Evolutionary conservation across 768 basidiomycete genomes (phyloP), one percentile per base, ranked within the genome.

Genomic region (Tricholoma bakamatsutake): DNA sequence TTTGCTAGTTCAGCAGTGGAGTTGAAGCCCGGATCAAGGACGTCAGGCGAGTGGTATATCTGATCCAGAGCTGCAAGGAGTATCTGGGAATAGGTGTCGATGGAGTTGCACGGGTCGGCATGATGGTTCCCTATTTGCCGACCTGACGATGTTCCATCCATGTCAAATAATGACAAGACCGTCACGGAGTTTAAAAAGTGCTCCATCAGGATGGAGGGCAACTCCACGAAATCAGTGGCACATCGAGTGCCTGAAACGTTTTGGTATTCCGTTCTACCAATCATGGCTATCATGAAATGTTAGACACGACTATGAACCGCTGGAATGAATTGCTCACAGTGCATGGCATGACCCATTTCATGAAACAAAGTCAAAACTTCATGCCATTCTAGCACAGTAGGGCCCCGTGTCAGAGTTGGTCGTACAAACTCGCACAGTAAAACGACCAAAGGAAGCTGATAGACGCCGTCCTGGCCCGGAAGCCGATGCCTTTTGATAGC

Each of bases 311-410:
- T 51, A 50, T 47, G 18, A 51, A 42, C 46, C 42, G 27, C 50
- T 39, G 33, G 30, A 27, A 17, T 37, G 53, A 45, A 28, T 40
- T 11, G 78, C 93, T 78, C 65, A 98, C 97, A 99, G 68, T 99
- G 97, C 83, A 99, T 93, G 10, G 97, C 97, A 72, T 99, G 97
- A 0, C 97, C 97, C 93, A 98, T 97, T 73, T 99, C 97, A 64
- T 99, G 97, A 73, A 94, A 97, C 21, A 98, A 74, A 2, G 96
- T 98, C 67, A 89, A 77, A 8, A 98, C 91, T 62, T 98, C 94
- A 62, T 89, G 87, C 94, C 95, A 98, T 55, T 87, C 84, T 18
- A 99, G 72, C 50, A 87, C 70, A 0, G 91, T 85, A 5, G 90
- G 80, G 0, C 86, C 87, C 11, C 76, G 71, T n/a, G 78, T 70